Percentiles rank a stretch among this genome's conserved stretches.
These are phyloP conservation scores for Pugionium cornutum DNA, from an alignment of 345 rosid species.

Conservation along the genomic window DNA sequence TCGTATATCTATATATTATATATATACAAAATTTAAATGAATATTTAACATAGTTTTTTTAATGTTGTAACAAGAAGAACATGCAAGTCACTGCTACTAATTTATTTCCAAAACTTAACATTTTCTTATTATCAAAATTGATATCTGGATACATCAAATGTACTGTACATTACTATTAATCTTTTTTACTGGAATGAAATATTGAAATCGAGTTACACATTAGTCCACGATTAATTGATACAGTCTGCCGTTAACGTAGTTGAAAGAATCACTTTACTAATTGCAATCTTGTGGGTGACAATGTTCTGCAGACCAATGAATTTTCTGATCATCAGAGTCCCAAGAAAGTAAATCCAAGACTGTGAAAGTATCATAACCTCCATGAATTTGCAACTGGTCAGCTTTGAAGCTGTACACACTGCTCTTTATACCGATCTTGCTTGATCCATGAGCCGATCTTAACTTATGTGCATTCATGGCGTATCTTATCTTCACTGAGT, in stretches of 20 bases:
- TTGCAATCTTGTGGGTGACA: not conserved
- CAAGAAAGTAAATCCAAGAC: conserved; percentile 48
- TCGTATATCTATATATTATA: too few relatives aligned
- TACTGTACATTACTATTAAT: not conserved
- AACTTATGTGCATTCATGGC: conserved; percentile 42
- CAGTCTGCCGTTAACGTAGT: conserved; percentile 1
- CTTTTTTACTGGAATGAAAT: not conserved
- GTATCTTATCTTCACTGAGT: conserved; percentile 50
- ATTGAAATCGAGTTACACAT: not conserved
- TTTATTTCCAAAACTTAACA: not conserved
- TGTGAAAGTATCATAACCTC: conserved; percentile 47
- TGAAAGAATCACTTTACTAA: conserved; percentile 6
- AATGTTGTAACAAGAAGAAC: too few relatives aligned
- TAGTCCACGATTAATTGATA: not conserved
- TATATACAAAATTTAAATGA: too few relatives aligned
- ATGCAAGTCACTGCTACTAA: not conserved
- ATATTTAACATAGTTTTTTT: too few relatives aligned
- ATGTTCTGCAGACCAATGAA: conserved; percentile 9
- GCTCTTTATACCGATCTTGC: conserved; percentile 56
- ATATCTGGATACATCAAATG: not conserved
- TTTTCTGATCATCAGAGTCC: conserved; percentile 48
- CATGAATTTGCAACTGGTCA: conserved; percentile 53
- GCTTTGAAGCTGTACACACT: conserved; percentile 46
- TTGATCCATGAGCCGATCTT: conserved; percentile 47
- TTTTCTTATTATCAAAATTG: not conserved